Percentiles rank a stretch among this genome's conserved stretches.
phyloP scores from a whole-genome alignment of 768 basidiomycete genomes.

The Podaxis sp. region DNA sequence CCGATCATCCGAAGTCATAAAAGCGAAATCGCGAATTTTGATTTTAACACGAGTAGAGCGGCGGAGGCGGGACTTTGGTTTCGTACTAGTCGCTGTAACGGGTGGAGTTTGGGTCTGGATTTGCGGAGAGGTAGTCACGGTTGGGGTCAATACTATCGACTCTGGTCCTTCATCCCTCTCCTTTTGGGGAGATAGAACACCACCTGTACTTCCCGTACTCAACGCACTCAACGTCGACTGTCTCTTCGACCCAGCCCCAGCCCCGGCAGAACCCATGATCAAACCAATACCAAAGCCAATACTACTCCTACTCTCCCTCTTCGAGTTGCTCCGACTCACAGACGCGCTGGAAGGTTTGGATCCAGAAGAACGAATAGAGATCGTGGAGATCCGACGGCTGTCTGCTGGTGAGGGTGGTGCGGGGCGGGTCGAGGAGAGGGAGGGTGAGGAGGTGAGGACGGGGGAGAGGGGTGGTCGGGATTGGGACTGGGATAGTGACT shows the following conservation, averaged over 20 bases:
- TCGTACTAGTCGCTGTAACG: not conserved
- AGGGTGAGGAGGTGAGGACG: not conserved
- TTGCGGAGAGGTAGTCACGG: not conserved
- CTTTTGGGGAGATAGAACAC: not conserved
- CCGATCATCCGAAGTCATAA: conserved; percentile 31
- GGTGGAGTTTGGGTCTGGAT: not conserved
- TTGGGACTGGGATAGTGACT: not conserved
- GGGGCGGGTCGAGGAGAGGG: not conserved
- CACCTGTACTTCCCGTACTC: not conserved
- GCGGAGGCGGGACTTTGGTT: not conserved
- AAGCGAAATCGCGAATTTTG: conserved; percentile 45
- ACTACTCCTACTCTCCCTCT: not conserved
- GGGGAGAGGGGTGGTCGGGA: not conserved
- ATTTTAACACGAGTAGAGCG: conserved; percentile 20
- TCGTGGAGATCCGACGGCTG: conserved; percentile 2
- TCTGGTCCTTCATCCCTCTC: not conserved
- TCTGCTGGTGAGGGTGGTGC: conserved; percentile 3
- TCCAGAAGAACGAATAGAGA: not conserved
- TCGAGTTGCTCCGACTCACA: not conserved
- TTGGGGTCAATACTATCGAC: not conserved
- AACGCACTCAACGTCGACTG: conserved; percentile 1
- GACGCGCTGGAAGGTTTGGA: not conserved
- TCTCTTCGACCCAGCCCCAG: not conserved
- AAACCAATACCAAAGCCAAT: not conserved
- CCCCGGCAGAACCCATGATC: not conserved